Conservation (phyloP, 2,329 filamentous ascomycete genomes). For the Fusarium fujikuroi region DNA sequence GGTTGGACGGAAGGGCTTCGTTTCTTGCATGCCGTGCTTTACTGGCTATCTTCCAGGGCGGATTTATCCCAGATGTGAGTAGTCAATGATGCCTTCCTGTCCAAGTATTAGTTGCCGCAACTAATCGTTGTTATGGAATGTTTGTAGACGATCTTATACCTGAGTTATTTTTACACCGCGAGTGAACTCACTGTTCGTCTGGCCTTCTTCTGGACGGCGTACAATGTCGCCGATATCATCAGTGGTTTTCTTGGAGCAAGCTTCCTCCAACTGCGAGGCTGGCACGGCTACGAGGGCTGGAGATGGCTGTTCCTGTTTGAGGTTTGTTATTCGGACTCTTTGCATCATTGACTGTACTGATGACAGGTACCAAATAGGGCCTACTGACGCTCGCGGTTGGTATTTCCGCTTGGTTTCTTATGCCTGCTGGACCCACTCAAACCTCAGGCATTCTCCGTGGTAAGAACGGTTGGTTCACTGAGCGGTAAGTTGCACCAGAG, state of each 20-base stretch:
- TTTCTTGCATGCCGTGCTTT: neutral
- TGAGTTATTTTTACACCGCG: neutral
- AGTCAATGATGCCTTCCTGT: rapidly evolving
- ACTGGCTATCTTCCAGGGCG: neutral
- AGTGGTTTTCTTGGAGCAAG: neutral
- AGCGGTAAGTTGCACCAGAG: neutral
- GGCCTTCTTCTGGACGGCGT: neutral
- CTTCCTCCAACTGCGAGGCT: neutral
- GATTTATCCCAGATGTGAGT: neutral
- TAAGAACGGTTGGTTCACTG: neutral
- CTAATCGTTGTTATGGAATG: neutral
- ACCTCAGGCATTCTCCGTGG: neutral
- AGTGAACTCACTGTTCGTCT: neutral
- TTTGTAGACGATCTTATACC: neutral
- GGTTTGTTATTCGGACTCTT: rapidly evolving
- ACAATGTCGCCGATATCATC: neutral
- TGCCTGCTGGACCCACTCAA: neutral
- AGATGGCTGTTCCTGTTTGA: neutral
- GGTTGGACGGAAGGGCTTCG: neutral
- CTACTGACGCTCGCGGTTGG: neutral
- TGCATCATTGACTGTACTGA: rapidly evolving
- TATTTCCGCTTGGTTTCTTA: neutral
- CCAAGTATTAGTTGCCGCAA: no score
- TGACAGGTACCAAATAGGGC: neutral
- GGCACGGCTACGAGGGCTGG: neutral